A percentile compares a stretch with the other conserved stretches of the same genome.
These are phyloP conservation scores for Vitis hybrid DNA, from an alignment of 177 flowering plant genomes.

Conservation along the genomic window DNA sequence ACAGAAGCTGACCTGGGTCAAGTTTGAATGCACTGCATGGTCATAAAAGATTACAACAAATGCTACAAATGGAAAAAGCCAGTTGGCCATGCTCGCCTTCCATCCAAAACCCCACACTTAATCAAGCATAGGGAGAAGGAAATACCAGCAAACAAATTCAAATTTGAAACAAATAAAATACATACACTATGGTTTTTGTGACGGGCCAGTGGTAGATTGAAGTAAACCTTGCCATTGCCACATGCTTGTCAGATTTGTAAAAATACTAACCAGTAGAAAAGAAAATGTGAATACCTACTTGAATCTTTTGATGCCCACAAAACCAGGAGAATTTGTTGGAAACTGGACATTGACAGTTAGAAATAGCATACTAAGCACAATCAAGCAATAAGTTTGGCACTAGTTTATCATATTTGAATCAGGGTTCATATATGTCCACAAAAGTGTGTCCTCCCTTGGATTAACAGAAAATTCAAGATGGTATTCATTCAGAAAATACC, in stretches of 20 bases:
- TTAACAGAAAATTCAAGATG: too few species aligned
- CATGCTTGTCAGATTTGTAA: constrained; percentile 45
- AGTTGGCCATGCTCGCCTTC: constrained; percentile 45
- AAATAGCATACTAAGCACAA: constrained; percentile 26
- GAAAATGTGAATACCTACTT: constrained; percentile 66
- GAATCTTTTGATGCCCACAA: constrained; percentile 62
- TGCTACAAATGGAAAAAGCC: constrained; percentile 50
- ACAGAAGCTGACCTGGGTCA: constrained; percentile 96
- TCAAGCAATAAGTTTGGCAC: constrained; percentile 25
- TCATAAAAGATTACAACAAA: constrained; percentile 50
- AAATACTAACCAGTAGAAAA: constrained; percentile 39
- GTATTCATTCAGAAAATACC: too few species aligned
- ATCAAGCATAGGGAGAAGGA: constrained; percentile 42
- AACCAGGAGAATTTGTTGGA: constrained; percentile 52
- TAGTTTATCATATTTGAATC: too few species aligned
- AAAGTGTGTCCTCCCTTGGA: too few species aligned
- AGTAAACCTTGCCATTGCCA: constrained; percentile 41
- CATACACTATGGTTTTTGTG: constrained; percentile 40
- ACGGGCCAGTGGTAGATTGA: constrained; percentile 33
- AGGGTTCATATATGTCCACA: too few species aligned
- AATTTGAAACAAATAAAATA: constrained; percentile 31
- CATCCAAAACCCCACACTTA: constrained; percentile 53
- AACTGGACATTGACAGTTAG: constrained; percentile 42
- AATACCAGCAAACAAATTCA: constrained; percentile 27
- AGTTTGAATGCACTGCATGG: constrained; percentile 71